These are phyloP conservation scores for Termitomyces sp. DNA, from an alignment of 768 basidiomycete species.

Conservation along the genomic window DNA sequence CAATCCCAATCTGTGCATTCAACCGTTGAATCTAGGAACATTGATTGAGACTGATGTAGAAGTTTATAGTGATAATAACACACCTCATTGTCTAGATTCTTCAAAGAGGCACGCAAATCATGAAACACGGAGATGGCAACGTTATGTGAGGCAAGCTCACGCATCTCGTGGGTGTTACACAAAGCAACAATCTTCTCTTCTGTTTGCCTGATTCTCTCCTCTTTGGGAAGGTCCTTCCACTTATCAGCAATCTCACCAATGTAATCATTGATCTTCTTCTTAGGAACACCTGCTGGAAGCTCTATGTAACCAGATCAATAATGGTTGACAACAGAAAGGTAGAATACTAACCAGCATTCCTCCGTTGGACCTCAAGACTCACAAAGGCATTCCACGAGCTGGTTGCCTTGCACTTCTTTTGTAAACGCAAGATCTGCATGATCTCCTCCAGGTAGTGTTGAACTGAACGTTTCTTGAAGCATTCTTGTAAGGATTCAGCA, in stretches of 20 bases:
- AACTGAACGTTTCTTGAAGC: no score
- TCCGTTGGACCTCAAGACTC: neutral
- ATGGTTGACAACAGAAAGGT: no score
- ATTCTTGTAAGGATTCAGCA: no score
- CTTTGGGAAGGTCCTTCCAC: neutral
- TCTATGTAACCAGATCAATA: no score
- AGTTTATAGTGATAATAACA: neutral
- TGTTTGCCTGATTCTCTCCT: neutral
- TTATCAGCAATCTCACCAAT: neutral
- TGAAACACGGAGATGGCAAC: neutral
- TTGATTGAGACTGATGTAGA: no score
- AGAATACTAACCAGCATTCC: neutral
- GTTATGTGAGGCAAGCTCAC: neutral
- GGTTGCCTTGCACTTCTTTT: neutral
- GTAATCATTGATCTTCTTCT: conserved; percentile 1
- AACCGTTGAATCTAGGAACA: no score
- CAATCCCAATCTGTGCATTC: no score
- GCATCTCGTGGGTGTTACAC: neutral
- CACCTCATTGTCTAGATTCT: neutral
- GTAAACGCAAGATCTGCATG: neutral
- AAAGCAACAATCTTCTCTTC: neutral
- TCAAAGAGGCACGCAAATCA: neutral
- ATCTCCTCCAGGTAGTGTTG: no score
- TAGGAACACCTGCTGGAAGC: neutral
- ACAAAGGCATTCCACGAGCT: conserved; percentile 1